Evolutionary conservation across 2,329 filamentous ascomycete genomes (phyloP), one percentile per base, ranked within the genome.

Genomic region (Colletotrichum destructivum): DNA sequence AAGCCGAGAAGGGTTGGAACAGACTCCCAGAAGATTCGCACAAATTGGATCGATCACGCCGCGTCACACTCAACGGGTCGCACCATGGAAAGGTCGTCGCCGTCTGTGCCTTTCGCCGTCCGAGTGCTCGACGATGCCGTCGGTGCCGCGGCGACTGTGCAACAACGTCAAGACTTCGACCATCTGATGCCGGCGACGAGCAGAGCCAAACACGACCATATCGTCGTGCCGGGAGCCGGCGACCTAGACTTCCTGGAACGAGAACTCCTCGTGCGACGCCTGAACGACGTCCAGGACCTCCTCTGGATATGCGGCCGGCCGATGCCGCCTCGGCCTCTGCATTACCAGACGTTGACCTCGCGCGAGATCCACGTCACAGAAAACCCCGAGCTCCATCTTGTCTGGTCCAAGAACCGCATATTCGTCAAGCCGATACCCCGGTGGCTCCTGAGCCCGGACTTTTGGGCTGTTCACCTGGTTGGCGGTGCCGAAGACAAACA

Each of bases 401-500:
- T 84, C 40, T 84, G 82, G 83, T 77, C 79, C 57, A 78, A 77
- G 21, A 78, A 79, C 13, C 78, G 80, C 52, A 83, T 80, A 31
- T 84, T 76, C 52, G 56, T 84, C 13, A 84, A 84, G 68, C 82
- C 83, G 0, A 70, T 84, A 1, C 85, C 85, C 0, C 67, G 75
- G 1, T 86, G 80, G 59, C 77, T 86, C 0, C 76, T 85, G 0
- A 77, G 75, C 38, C 76, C 78, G 13, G 66, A 75, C 16, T 81
- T 85, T 74, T 83, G 83, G 84, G 75, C 69, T 5, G 56, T 60
- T 9, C 74, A 78, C 62, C 69, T 79, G 21, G 54, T n/a, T 59
- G 47, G 15, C 21, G 47, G 40, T 26, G 54, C 61, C 31, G 54
- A 40, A 18, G 47, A 59, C 16, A 52, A 40, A 59, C 55, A 62